phyloP scores from a whole-genome alignment of 169 alveolate genomes.

The Miamiensis avidus region DNA sequence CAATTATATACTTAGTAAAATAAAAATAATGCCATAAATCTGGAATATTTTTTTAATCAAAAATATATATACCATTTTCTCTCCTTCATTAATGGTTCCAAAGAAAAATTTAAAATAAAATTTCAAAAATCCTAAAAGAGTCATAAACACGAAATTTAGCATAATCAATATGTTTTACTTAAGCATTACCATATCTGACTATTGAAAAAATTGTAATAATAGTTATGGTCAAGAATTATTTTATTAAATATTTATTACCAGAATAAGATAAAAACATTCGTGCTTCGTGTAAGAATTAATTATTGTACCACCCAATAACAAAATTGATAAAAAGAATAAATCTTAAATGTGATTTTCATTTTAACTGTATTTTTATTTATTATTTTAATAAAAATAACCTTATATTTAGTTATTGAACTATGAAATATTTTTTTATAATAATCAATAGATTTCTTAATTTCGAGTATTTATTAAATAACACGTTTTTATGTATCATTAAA shows the following conservation, averaged over 20 bases:
- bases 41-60: too few relatives aligned
- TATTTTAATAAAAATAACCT: too few relatives aligned
- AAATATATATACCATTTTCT: neutral
- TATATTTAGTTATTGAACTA: too few relatives aligned
- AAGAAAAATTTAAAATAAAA: too few relatives aligned
- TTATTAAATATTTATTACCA: neutral
- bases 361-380: too few relatives aligned
- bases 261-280: neutral
- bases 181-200: neutral
- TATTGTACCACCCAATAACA: neutral
- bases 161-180: neutral
- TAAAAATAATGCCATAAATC: too few relatives aligned
- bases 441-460: too few relatives aligned
- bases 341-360: neutral
- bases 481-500: too few relatives aligned
- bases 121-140: neutral
- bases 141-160: neutral
- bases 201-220: too few relatives aligned
- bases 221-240: too few relatives aligned
- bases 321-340: neutral
- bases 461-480: too few relatives aligned
- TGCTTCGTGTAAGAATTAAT: neutral
- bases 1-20: neutral
- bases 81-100: neutral
- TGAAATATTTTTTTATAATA: too few relatives aligned